Evolutionary conservation across 345 rosid genomes (phyloP).

Genomic region (Mallotus nudiflorus): DNA sequence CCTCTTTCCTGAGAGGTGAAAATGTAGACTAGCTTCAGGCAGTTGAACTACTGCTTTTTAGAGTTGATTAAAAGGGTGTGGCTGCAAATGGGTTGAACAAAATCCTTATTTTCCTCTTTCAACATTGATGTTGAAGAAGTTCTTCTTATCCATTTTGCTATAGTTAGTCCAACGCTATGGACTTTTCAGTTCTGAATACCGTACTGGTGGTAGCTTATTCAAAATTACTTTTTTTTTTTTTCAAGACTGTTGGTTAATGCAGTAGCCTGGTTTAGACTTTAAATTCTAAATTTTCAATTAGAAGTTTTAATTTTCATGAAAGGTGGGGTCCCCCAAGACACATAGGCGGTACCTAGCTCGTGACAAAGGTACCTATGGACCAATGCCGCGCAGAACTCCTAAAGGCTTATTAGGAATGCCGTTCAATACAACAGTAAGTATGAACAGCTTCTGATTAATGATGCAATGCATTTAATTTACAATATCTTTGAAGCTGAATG

Average conservation of each 20-base stretch:
- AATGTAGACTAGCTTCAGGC: not conserved
- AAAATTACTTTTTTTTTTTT: not conserved
- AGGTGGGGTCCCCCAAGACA: constrained; percentile 94
- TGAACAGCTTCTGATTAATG: not conserved
- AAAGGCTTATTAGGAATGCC: constrained; percentile 98
- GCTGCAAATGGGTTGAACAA: not conserved
- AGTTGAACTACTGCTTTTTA: not conserved
- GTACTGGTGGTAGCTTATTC: not conserved
- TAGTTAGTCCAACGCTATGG: not conserved
- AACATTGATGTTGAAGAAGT: not conserved
- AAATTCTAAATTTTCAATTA: constrained; percentile 4
- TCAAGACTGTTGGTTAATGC: not conserved
- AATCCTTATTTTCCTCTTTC: not conserved
- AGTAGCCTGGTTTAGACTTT: not conserved
- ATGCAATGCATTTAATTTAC: not conserved
- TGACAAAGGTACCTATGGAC: constrained; percentile 88
- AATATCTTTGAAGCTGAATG: not conserved
- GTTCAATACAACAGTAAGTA: constrained; percentile 82
- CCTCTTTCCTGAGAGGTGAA: not conserved
- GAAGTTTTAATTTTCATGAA: constrained; percentile 9
- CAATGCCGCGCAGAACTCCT: constrained; percentile 79
- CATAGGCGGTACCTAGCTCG: constrained; percentile 86
- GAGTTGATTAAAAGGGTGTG: not conserved
- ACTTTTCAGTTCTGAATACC: not conserved
- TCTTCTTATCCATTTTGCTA: not conserved